Evolutionary conservation across 1,284 basidiomycete species (phyloP).

Genomic region (Apiotrichum mycotoxinovorans): DNA sequence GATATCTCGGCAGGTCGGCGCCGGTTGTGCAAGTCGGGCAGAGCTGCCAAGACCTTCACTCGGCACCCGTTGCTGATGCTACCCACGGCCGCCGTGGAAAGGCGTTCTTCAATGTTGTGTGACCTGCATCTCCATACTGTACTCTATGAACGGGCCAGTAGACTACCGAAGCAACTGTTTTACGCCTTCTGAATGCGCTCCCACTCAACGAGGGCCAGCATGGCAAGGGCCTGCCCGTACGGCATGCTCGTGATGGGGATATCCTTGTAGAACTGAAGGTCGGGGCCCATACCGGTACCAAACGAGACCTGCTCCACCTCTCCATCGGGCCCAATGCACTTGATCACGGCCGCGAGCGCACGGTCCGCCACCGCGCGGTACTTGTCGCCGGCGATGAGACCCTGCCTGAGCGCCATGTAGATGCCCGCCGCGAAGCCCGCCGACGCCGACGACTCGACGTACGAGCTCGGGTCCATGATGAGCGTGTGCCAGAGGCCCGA

Average conservation of each 20-base stretch:
- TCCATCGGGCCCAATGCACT: constrained; percentile 57
- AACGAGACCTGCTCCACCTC: constrained; percentile 60
- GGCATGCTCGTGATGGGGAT: constrained; percentile 63
- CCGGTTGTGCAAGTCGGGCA: no score
- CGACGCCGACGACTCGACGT: constrained; percentile 60
- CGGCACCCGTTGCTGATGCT: no score
- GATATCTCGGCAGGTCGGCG: no score
- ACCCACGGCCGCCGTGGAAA: no score
- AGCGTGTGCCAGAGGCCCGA: constrained; percentile 64
- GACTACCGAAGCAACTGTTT: not conserved
- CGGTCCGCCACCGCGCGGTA: constrained; percentile 55
- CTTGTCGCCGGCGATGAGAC: constrained; percentile 47
- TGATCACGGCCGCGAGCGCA: constrained; percentile 58
- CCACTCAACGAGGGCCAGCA: constrained; percentile 49
- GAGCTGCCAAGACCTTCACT: no score
- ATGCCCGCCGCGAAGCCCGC: constrained; percentile 65
- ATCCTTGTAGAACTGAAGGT: constrained; percentile 58
- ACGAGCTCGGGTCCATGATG: constrained; percentile 58
- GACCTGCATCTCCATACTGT: no score
- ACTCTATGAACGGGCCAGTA: no score
- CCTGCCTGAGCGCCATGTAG: constrained; percentile 55
- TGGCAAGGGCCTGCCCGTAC: constrained; percentile 61
- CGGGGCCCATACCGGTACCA: constrained; percentile 60
- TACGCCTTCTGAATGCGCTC: constrained; percentile 25
- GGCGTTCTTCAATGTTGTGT: no score